Base-by-base conservation (phyloP, 2,329 filamentous ascomycete species). In the Ophiostoma angusticollis region DNA sequence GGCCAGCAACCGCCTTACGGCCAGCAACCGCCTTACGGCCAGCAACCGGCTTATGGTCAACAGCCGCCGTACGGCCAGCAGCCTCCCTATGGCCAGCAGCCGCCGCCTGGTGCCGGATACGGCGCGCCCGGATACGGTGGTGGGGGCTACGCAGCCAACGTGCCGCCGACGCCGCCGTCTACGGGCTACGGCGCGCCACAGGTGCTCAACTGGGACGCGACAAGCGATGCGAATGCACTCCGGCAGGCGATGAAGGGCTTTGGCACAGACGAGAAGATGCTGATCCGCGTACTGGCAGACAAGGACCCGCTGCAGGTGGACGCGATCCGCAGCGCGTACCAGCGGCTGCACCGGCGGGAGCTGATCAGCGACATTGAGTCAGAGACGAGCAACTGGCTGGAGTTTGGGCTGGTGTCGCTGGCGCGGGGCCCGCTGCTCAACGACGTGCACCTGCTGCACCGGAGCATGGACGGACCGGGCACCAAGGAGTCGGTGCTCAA, bases 221-320 rank as follows among this genome's bases (percentile, higher is more conserved):
- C 63, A 3, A 62, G 65, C 11, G 78, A 91, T 49, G 81, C 84
- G 0, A 73, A 85, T 41, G 72, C 67, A 4, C 64, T 93, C 17
- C 75, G 84, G 38, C 72, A 72, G 49, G 84, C 89, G 2, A 94
- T 95, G 85, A 94, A 93, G 59, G 86, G 57, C 0, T 84, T 94
- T 45, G 89, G 87, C 24, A 95, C 87, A 0, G 77, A 96, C 52
- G 87, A 95, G 57, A 80, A 77, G 51, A 59, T 71, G 0, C 63
- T 96, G 13, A 87, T 93, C 46, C 63, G 66, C 2, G 63, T 79
- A 3, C 64, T 96, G 8, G 63, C 80, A 3, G 72, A 68, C 48
- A 79, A 86, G 46, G 84, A 93, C 47, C 81, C 87, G 1, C 64
- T 86, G 5, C 83, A 93, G 55, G 70, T 91, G 45, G 72, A 78